Percentiles rank a stretch among this genome's conserved stretches.
These are phyloP conservation scores for Tuber calosporum DNA, from an alignment of 495 filamentous ascomycete genomes.

Conservation along the genomic window DNA sequence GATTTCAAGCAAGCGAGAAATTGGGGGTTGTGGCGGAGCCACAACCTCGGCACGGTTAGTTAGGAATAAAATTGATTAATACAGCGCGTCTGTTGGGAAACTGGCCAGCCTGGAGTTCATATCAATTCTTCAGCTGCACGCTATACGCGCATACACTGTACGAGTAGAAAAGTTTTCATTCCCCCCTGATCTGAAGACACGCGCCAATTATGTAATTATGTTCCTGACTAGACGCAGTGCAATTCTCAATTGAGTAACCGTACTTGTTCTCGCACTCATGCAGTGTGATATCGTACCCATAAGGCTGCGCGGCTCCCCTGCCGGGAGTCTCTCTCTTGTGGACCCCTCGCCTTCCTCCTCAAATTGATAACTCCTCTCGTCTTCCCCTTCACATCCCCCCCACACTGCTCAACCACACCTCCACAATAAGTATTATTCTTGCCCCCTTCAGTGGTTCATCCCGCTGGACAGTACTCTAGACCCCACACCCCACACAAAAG, in stretches of 20 bases:
- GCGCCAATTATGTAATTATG: background rate
- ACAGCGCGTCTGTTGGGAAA: background rate
- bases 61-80: too few species aligned
- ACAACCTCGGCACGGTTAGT: too few species aligned
- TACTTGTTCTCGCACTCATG: too few species aligned
- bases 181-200: background rate
- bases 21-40: too few species aligned
- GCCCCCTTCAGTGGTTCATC: background rate
- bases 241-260: conserved; percentile 1
- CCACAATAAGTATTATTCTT: background rate
- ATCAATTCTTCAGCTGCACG: too few species aligned
- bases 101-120: conserved; percentile 2
- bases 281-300: background rate
- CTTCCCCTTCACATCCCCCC: background rate
- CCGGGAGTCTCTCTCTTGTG: background rate
- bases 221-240: background rate
- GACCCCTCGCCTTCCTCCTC: background rate
- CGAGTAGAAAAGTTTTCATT: background rate
- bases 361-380: background rate
- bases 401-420: background rate
- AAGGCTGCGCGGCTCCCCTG: background rate
- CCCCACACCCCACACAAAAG: background rate
- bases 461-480: background rate
- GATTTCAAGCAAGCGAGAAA: too few species aligned
- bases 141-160: too few species aligned